These are phyloP conservation scores for Herpetomonas muscarum DNA, from an alignment of 208 protist genomes.

Conservation along the genomic window DNA sequence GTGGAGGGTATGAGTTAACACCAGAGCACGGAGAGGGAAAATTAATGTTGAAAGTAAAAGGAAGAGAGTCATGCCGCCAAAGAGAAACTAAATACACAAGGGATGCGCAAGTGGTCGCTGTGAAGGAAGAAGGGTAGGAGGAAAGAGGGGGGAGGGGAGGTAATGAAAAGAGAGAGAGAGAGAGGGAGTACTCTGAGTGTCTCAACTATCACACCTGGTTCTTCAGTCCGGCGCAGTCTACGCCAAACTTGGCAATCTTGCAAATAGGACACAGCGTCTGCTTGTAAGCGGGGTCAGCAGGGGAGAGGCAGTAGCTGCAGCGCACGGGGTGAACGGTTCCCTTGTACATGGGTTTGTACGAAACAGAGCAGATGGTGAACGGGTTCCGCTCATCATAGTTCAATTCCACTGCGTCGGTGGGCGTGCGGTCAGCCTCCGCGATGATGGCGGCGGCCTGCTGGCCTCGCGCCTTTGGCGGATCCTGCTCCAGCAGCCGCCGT, in stretches of 20 bases:
- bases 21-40: no score
- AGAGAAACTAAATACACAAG: no score
- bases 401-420: conserved; percentile 65
- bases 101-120: no score
- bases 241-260: conserved; percentile 60
- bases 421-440: conserved; percentile 79
- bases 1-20: no score
- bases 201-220: conserved; percentile 19
- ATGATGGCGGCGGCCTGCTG: conserved; percentile 90
- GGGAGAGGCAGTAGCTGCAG: conserved; percentile 92
- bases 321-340: conserved; percentile 51
- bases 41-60: neutral
- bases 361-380: conserved; percentile 90
- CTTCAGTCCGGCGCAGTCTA: conserved; percentile 55
- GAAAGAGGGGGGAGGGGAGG: neutral
- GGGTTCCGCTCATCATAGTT: conserved; percentile 97
- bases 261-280: conserved; percentile 76
- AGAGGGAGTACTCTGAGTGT: neutral
- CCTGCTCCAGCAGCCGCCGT: conserved; percentile 91
- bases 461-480: conserved; percentile 84
- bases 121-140: neutral
- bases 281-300: conserved; percentile 67
- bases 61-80: neutral
- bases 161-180: conserved; percentile 1
- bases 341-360: conserved; percentile 78